Base-by-base conservation (phyloP, 1,139 yeast genomes). In the Scheffersomyces insectosa region DNA sequence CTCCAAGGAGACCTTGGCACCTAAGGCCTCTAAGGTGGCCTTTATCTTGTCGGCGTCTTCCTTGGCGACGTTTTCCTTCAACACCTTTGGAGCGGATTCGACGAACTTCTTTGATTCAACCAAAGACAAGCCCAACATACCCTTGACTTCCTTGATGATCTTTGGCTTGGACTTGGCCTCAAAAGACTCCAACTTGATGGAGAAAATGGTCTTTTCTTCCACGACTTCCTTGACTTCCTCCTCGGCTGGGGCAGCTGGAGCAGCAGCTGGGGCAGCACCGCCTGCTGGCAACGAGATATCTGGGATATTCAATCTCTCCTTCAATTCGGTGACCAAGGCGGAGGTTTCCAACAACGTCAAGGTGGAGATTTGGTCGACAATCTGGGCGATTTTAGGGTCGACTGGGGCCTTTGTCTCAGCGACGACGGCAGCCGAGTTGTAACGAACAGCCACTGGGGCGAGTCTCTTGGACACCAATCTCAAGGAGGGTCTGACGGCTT, bases 101-200 rank as follows among this genome's bases (percentile, higher is more conserved):
- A 95, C 99, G 56, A 93, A 88, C 75, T 93, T 93, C 83, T 93
- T 95, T 49, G 97, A 88, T 65, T 93, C 99, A 48, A 93, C 99
- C 56, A 93, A 79, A 13, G 97, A 89, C 62, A 93, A 79, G 8
- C 97, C 97, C 61, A 93, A 79, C 66, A 93, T 76, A 49, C 87
- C 80, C 79, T 93, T 93, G 57, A 93, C 96, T 74, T 93, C 99
- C 77, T 93, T 93, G 68, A 93, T 95, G 65, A 93, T 82, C 85
- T 93, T 93, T 52, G 99, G 97, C 79, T 93, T 93, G 46, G 96
- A 74, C 74, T 91, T 90, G 49, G 98, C 82, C 60, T 93, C 99
- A 58, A 93, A 91, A 35, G 95, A 80, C 68, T 93, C 98, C 59
- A 93, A 82, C 72, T 91, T 95, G 65, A 93, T 75, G 58, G 88